Percentiles rank a stretch among this genome's conserved stretches.
Conservation (phyloP, 2,329 filamentous ascomycete species). For the Basipetospora sp. region DNA sequence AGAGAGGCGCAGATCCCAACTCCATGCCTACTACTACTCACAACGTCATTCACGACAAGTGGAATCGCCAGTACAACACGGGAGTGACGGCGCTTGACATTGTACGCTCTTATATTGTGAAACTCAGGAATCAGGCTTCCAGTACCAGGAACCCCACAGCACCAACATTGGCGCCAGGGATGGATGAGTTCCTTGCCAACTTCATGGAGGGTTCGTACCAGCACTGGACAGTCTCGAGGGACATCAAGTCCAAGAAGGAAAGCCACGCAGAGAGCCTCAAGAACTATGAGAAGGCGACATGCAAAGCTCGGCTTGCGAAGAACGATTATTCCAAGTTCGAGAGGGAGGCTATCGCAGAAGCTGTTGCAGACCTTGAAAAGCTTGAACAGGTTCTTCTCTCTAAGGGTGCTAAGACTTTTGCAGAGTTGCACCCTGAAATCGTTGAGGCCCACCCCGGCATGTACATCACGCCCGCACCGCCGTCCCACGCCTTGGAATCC, state of each 20-base stretch:
- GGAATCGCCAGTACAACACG: slow-evolving; percentile 18
- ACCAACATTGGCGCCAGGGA: too few relatives aligned
- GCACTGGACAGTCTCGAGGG: slow-evolving; percentile 34
- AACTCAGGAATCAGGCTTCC: slow-evolving; percentile 28
- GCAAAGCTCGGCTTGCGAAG: background rate
- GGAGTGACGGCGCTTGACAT: slow-evolving; percentile 45
- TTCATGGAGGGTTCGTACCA: slow-evolving; percentile 44
- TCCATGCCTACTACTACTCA: slow-evolving; percentile 31
- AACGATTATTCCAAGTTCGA: slow-evolving; percentile 23
- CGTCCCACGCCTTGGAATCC: too few relatives aligned
- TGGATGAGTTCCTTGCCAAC: slow-evolving; percentile 38
- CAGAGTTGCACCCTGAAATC: slow-evolving; percentile 45
- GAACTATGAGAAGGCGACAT: slow-evolving; percentile 12
- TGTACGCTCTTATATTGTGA: slow-evolving; percentile 36
- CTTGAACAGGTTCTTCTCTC: slow-evolving; percentile 40
- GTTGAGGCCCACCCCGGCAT: slow-evolving; percentile 11
- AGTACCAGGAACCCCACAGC: slow-evolving; percentile 16
- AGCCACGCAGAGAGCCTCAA: slow-evolving; percentile 19
- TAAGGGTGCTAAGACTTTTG: slow-evolving; percentile 52
- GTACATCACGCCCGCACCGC: slow-evolving; percentile 2
- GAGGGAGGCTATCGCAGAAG: slow-evolving; percentile 28
- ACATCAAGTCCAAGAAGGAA: slow-evolving; percentile 20
- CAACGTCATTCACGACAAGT: slow-evolving; percentile 20
- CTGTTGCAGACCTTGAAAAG: slow-evolving; percentile 36
- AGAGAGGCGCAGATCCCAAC: slow-evolving; percentile 51